phyloP scores from a whole-genome alignment of 306 rosid species.

The Potentilla sterilis region DNA sequence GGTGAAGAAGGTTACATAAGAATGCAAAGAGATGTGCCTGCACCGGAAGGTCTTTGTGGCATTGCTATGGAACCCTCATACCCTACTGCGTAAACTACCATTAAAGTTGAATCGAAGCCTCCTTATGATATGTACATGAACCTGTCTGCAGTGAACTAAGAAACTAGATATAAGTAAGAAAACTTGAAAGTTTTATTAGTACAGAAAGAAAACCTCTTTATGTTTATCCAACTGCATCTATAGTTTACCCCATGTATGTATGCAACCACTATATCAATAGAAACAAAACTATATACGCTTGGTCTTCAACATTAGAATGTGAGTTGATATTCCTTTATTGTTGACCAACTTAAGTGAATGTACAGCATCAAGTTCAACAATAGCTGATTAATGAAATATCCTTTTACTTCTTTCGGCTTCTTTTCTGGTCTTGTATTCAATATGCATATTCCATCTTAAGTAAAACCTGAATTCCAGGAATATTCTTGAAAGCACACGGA shows the following conservation, averaged over 20 bases:
- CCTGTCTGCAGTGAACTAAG: neutral
- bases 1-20: slow-evolving; percentile 11
- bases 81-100: neutral
- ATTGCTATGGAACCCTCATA: slow-evolving; percentile 10
- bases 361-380: neutral
- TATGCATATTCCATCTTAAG: neutral
- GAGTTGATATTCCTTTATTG: neutral
- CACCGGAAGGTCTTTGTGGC: neutral
- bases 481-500: neutral
- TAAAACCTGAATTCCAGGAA: neutral
- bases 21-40: neutral
- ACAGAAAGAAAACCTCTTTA: neutral
- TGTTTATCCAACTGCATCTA: neutral
- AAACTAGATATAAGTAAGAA: neutral
- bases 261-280: neutral
- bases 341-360: neutral
- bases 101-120: neutral
- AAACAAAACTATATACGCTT: neutral
- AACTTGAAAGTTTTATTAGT: neutral
- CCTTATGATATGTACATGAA: neutral
- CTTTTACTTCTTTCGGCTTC: too few relatives aligned
- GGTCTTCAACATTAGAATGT: neutral
- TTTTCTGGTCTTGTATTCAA: neutral
- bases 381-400: neutral
- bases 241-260: neutral